Percentiles rank a stretch among this genome's conserved stretches.
phyloP scores from a whole-genome alignment of 164 flowering plant genomes.

The Berberis thunbergii region DNA sequence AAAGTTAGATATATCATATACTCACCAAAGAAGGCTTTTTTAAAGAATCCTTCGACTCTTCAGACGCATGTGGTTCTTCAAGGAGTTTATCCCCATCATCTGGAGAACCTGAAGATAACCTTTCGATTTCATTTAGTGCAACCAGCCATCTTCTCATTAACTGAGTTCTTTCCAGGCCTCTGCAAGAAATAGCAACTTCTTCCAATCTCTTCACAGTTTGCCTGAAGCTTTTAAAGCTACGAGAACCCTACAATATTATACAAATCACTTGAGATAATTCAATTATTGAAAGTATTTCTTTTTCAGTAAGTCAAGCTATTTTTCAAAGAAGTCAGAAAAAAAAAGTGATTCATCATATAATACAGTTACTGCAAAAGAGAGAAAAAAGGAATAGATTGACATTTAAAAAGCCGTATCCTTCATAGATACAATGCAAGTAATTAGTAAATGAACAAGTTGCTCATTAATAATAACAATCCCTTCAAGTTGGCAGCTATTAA shows the following conservation, averaged over 20 bases:
- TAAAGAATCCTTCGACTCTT: constrained; percentile 47
- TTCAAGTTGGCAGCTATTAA: too few relatives aligned
- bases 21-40: constrained; percentile 49
- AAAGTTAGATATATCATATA: constrained; percentile 1
- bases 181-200: constrained; percentile 72
- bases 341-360: neutral
- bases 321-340: neutral
- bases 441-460: too few relatives aligned
- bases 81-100: constrained; percentile 24
- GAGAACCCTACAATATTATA: constrained; percentile 33
- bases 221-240: constrained; percentile 45
- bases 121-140: constrained; percentile 67
- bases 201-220: constrained; percentile 62
- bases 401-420: too few relatives aligned
- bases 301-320: neutral
- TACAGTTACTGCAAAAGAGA: too few relatives aligned
- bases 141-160: constrained; percentile 78
- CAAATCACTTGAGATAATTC: neutral
- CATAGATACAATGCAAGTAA: too few relatives aligned
- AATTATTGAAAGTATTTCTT: neutral
- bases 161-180: constrained; percentile 75
- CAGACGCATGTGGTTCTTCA: constrained; percentile 27
- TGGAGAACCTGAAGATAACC: constrained; percentile 16
- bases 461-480: too few relatives aligned
- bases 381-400: too few relatives aligned